A percentile compares a stretch with the other conserved stretches of the same genome.
These are phyloP conservation scores for Daldinia sp. DNA, from an alignment of 2,329 filamentous ascomycete genomes.

Conservation along the genomic window DNA sequence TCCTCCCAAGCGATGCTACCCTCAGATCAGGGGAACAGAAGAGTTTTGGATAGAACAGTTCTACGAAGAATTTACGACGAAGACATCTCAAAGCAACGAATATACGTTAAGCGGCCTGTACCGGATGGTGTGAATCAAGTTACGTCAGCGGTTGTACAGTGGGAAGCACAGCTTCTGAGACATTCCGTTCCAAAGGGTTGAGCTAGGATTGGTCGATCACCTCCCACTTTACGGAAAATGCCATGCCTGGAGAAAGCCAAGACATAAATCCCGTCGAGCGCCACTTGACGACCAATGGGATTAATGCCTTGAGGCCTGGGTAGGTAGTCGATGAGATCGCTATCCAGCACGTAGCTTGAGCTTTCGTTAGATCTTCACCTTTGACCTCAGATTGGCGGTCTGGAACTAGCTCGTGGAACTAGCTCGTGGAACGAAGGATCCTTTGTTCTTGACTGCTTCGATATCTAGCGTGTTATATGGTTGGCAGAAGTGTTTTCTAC, in stretches of 20 bases:
- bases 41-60: not conserved
- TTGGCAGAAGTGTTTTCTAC: not conserved
- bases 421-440: not conserved
- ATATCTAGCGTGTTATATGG: not conserved
- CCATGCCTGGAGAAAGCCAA: conserved; percentile 14
- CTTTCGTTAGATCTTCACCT: conserved; percentile 20
- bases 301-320: not conserved
- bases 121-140: not conserved
- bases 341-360: conserved; percentile 20
- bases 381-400: conserved; percentile 19
- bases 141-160: conserved; percentile 20
- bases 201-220: conserved; percentile 12
- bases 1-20: not conserved
- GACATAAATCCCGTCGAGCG: not conserved
- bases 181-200: conserved; percentile 15
- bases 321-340: conserved; percentile 9
- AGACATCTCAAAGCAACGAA: not conserved
- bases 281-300: not conserved
- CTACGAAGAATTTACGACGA: not conserved
- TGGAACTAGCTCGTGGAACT: no score
- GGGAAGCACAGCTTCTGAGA: conserved; percentile 5
- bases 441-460: not conserved
- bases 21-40: conserved; percentile 1
- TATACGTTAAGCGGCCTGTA: not conserved
- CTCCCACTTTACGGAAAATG: conserved; percentile 24